Evolutionary conservation across 2,329 filamentous ascomycete genomes (phyloP).

Genomic region (Lasiodiplodia gonubiensis): DNA sequence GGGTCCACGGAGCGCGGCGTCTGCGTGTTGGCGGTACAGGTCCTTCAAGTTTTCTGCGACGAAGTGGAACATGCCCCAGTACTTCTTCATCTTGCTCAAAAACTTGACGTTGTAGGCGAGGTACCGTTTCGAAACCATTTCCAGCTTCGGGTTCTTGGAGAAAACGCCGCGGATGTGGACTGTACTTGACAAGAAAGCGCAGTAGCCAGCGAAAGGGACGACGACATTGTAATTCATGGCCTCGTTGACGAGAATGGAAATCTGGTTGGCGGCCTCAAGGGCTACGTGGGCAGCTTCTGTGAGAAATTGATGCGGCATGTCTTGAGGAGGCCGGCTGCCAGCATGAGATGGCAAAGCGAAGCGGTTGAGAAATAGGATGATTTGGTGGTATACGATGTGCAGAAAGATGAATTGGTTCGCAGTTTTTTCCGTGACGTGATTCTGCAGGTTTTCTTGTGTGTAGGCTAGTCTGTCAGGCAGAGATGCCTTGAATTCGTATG

Average conservation of each 20-base stretch:
- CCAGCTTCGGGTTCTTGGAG: constrained; percentile 77
- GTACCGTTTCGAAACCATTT: constrained; percentile 80
- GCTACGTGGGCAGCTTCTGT: constrained; percentile 76
- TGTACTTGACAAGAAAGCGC: constrained; percentile 88
- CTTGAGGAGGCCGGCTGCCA: constrained; percentile 66
- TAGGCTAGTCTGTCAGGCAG: constrained; percentile 78
- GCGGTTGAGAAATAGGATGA: constrained; percentile 85
- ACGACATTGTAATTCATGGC: constrained; percentile 80
- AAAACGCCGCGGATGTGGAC: constrained; percentile 95
- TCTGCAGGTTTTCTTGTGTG: constrained; percentile 79
- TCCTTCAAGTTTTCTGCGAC: constrained; percentile 92
- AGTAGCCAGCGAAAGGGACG: constrained; percentile 93
- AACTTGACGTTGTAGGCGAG: constrained; percentile 88
- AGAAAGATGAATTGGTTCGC: constrained; percentile 92
- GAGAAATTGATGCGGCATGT: constrained; percentile 79
- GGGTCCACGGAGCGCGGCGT: constrained; percentile 75
- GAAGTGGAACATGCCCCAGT: constrained; percentile 98
- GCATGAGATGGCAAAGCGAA: constrained; percentile 77
- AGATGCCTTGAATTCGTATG: constrained; percentile 70
- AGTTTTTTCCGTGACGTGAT: constrained; percentile 81
- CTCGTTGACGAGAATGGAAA: constrained; percentile 83
- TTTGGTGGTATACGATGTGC: constrained; percentile 89
- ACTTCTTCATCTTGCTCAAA: constrained; percentile 91
- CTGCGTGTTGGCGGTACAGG: constrained; percentile 82
- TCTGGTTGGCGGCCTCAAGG: constrained; percentile 81